Conservation (phyloP, 331 rosid genomes). For the Quercus lobata region DNA sequence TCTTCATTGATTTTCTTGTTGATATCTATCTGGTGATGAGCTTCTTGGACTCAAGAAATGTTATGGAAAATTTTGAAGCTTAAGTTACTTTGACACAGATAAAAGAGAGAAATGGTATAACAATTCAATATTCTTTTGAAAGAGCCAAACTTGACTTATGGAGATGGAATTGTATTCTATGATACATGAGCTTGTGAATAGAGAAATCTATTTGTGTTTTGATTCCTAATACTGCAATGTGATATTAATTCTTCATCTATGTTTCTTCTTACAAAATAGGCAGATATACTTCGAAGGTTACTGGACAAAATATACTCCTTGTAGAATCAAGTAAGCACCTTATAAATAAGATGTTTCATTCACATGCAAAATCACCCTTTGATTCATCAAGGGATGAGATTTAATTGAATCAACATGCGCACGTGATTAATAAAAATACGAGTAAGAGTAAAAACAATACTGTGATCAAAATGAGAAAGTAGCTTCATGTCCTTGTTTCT, state of each 20-base stretch:
- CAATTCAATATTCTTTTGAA: constrained; percentile 9
- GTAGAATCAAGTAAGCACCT: neutral
- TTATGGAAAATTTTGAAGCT: constrained; percentile 31
- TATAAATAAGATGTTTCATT: neutral
- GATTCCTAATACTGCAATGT: constrained; percentile 1
- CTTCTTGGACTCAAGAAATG: constrained; percentile 15
- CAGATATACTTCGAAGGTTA: neutral
- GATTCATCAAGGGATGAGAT: neutral
- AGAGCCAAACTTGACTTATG: constrained; percentile 4
- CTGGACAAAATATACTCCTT: neutral
- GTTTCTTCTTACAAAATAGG: neutral
- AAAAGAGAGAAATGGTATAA: neutral
- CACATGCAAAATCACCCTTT: neutral
- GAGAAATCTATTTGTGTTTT: constrained; percentile 16
- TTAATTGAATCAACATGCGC: neutral
- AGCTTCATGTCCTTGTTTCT: neutral
- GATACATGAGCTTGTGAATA: constrained; percentile 17
- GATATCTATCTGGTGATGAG: constrained; percentile 36
- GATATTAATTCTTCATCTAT: neutral
- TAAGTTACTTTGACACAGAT: neutral
- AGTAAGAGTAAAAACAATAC: neutral
- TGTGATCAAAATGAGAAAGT: neutral
- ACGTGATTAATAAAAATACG: no score
- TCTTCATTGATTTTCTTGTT: constrained; percentile 45
- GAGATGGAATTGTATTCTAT: neutral